These are phyloP conservation scores for Fusarium sp. DNA, from an alignment of 2,329 filamentous ascomycete species.

Conservation along the genomic window DNA sequence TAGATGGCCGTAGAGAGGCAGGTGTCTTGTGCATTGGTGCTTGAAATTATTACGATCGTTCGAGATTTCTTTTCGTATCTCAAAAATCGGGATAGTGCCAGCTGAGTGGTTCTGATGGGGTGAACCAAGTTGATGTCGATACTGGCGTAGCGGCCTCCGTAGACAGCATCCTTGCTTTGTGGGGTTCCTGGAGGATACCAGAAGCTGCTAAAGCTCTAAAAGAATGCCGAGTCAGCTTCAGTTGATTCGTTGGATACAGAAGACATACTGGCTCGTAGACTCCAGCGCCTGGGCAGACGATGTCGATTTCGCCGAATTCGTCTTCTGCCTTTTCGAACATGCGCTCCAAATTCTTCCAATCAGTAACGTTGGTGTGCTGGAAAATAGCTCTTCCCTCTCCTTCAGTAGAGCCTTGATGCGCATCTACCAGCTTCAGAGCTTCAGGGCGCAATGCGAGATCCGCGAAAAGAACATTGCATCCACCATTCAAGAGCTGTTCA, in stretches of 20 bases:
- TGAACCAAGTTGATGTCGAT: neutral
- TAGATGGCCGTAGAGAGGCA: neutral
- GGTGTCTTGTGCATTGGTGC: neutral
- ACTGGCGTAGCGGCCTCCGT: neutral
- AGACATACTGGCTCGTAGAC: neutral
- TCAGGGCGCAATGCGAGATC: neutral
- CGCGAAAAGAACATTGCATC: neutral
- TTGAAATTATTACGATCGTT: neutral
- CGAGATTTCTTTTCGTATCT: neutral
- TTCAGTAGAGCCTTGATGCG: neutral
- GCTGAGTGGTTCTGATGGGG: neutral
- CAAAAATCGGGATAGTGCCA: neutral
- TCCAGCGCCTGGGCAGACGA: neutral
- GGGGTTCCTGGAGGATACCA: neutral
- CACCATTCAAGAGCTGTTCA: neutral
- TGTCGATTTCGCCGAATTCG: neutral
- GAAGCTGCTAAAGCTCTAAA: neutral
- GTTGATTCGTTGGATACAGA: rapidly evolving
- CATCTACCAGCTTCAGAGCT: neutral
- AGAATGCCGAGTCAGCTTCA: neutral
- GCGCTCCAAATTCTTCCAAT: neutral
- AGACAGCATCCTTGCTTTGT: neutral
- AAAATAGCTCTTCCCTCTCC: neutral
- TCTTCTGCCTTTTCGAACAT: neutral
- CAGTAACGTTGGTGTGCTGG: neutral